Conservation (phyloP, 768 basidiomycete genomes). For the Tylopilus intermedius region DNA sequence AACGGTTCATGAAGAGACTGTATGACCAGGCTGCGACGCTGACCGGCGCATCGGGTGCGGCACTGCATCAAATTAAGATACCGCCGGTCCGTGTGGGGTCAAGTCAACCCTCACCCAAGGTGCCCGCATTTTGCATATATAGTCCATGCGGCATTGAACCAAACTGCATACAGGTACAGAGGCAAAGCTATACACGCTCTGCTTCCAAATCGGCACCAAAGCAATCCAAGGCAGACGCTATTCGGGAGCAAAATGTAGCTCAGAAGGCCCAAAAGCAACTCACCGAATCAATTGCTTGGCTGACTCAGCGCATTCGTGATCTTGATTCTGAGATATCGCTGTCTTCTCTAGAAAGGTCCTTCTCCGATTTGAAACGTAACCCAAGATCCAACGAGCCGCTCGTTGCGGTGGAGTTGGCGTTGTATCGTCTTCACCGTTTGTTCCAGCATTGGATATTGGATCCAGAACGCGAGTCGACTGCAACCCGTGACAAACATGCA, state of each 20-base stretch:
- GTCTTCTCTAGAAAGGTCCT: constrained; percentile 26
- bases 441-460: constrained; percentile 51
- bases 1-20: constrained; percentile 53
- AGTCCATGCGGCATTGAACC: not conserved
- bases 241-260: constrained; percentile 41
- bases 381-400: constrained; percentile 38
- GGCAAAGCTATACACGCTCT: constrained; percentile 11
- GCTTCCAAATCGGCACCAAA: constrained; percentile 27
- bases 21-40: constrained; percentile 58
- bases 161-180: constrained; percentile 9
- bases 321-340: constrained; percentile 20
- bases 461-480: constrained; percentile 31
- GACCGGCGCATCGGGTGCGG: constrained; percentile 55
- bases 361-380: constrained; percentile 43
- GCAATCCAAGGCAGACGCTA: constrained; percentile 35
- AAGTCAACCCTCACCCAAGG: constrained; percentile 12
- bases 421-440: constrained; percentile 51
- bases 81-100: constrained; percentile 31
- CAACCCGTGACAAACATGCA: constrained; percentile 42
- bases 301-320: constrained; percentile 43
- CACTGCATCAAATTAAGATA: constrained; percentile 52
- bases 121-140: not conserved
- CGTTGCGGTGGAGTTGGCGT: constrained; percentile 46
- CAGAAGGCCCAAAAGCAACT: constrained; percentile 42
- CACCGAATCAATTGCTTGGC: constrained; percentile 45